Base-by-base conservation (phyloP, 495 filamentous ascomycete species). In the Rhypophila decipiens region DNA sequence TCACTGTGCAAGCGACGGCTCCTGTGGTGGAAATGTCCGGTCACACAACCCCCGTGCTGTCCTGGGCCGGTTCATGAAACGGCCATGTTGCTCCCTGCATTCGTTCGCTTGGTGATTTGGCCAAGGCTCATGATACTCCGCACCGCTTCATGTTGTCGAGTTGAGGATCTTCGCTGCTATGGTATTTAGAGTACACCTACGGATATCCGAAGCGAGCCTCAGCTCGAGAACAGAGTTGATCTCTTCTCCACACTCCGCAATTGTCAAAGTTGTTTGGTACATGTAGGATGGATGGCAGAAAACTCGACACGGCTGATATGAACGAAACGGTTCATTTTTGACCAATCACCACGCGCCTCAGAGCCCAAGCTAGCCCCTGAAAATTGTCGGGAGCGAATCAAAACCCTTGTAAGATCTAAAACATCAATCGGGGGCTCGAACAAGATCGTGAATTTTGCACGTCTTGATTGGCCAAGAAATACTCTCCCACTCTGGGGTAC, bases 271-370 rank as follows among this genome's bases (percentile, higher is more conserved):
- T n/a, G n/a, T n/a, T n/a, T n/a, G n/a, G n/a, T n/a, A n/a, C n/a
- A n/a, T n/a, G n/a, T n/a, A n/a, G n/a, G n/a, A n/a, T n/a, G n/a
- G n/a, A n/a, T n/a, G n/a, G n/a, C n/a, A n/a, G n/a, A n/a, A n/a
- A n/a, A n/a, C n/a, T n/a, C n/a, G n/a, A n/a, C n/a, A n/a, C n/a
- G 50, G 43, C 57, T 53, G 53, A 59, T 56, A 50, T 52, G 5
- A 2, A n/a, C 11, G 38, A 42, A 31, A 43, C 42, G n/a, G 23
- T 22, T 39, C 31, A 45, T 38, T 13, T 35, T 37, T 9, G 33
- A 11, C 56, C 56, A 52, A 59, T 59, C 52, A 59, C 43, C 31
- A 53, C 56, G 52, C 56, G 52, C 36, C 49, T 21, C n/a, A n/a
- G n/a, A n/a, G n/a, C n/a, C n/a, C 15, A 39, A 23, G 24, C 19